phyloP scores from a whole-genome alignment of 371 early-diverging fungal species.

The Mortierella sp. region DNA sequence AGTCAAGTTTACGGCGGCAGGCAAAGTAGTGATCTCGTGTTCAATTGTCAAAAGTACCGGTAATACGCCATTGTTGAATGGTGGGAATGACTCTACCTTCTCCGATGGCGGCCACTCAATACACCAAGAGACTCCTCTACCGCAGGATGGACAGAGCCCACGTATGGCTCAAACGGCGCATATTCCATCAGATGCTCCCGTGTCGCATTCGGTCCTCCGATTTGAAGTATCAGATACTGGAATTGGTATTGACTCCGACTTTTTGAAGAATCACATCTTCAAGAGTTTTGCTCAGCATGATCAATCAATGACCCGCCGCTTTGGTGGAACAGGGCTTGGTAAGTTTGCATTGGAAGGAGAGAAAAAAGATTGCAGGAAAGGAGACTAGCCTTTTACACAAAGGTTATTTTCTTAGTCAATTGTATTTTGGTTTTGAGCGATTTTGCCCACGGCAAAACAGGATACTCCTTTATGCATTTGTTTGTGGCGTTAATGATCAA shows the following conservation, averaged over 20 bases:
- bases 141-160: background rate
- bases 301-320: conserved; percentile 57
- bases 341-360: background rate
- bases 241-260: conserved; percentile 56
- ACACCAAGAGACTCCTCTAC: background rate
- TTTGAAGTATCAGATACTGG: conserved; percentile 53
- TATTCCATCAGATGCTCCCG: conserved; percentile 30
- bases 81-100: background rate
- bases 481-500: too few species aligned
- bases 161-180: conserved; percentile 11
- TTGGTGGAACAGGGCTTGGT: conserved; percentile 59
- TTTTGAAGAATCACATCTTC: conserved; percentile 56
- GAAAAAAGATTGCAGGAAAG: too few species aligned
- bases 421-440: too few species aligned
- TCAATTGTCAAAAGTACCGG: conserved; percentile 11
- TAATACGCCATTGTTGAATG: background rate
- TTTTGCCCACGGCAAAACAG: too few species aligned
- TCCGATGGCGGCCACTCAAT: background rate
- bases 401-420: too few species aligned
- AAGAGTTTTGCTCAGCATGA: conserved; percentile 61
- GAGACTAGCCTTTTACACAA: too few species aligned
- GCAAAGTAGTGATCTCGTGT: conserved; percentile 35
- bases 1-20: conserved; percentile 54
- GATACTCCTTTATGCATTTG: too few species aligned
- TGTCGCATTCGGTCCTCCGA: conserved; percentile 23